These are phyloP conservation scores for Candida sphagnicola DNA, from an alignment of 805 yeast species.

Conservation along the genomic window DNA sequence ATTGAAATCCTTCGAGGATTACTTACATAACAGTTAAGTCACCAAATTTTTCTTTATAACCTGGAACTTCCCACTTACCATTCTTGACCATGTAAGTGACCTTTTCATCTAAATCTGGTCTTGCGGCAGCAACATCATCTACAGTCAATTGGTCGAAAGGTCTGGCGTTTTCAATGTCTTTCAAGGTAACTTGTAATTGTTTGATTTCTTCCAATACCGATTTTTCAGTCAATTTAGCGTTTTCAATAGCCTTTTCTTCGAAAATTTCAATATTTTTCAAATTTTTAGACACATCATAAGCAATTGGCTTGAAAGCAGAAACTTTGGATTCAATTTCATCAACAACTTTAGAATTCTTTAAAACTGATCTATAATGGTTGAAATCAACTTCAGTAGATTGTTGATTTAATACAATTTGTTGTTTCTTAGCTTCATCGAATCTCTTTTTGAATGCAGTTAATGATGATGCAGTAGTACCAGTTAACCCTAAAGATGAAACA, in stretches of 20 bases:
- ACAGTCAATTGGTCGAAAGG: conserved; percentile 97
- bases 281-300: conserved; percentile 85
- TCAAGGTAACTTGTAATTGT: conserved; percentile 82
- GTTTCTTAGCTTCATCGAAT: conserved; percentile 95
- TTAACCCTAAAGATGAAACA: conserved; percentile 80
- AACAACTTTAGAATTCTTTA: conserved; percentile 79
- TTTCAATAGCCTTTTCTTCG: conserved; percentile 92
- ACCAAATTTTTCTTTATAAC: conserved; percentile 98
- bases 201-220: conserved; percentile 82
- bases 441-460: conserved; percentile 95
- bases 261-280: conserved; percentile 88
- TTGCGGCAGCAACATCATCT: conserved; percentile 90
- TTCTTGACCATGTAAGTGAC: conserved; percentile 90
- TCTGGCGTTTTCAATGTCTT: conserved; percentile 94
- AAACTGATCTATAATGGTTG: conserved; percentile 67
- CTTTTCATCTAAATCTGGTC: conserved; percentile 97
- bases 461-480: conserved; percentile 88
- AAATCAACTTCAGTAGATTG: conserved; percentile 83
- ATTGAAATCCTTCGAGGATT: neutral
- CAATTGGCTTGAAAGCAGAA: conserved; percentile 72
- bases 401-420: conserved; percentile 61
- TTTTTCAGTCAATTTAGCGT: conserved; percentile 89
- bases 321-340: conserved; percentile 78
- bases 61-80: conserved; percentile 98
- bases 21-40: conserved; percentile 85